Conservation (phyloP, 768 basidiomycete species). For the Hydnomerulius pinastri region DNA sequence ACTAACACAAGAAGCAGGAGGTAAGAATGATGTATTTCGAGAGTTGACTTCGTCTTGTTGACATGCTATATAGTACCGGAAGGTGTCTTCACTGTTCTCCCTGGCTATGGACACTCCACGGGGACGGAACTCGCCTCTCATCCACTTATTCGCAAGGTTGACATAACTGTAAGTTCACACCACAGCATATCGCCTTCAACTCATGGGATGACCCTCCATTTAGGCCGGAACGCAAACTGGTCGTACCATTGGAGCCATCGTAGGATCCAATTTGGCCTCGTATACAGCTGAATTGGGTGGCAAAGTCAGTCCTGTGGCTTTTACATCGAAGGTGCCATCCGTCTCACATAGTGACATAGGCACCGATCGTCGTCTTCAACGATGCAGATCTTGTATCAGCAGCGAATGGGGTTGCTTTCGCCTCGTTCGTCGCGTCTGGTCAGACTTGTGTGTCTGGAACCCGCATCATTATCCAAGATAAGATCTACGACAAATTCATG, state of each 20-base stretch:
- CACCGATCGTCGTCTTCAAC: conserved; percentile 77
- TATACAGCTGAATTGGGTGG: conserved; percentile 88
- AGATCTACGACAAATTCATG: conserved; percentile 72
- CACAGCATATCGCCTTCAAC: background rate
- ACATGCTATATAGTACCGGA: conserved; percentile 57
- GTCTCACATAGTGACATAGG: conserved; percentile 40
- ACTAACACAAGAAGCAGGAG: conserved; percentile 63
- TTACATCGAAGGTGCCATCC: background rate
- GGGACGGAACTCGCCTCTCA: conserved; percentile 68
- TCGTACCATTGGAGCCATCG: conserved; percentile 68
- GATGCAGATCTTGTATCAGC: conserved; percentile 76
- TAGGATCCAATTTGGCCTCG: conserved; percentile 70
- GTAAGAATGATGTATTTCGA: conserved; percentile 25
- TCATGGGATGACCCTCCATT: background rate
- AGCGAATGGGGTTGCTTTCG: conserved; percentile 82
- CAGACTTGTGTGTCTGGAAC: conserved; percentile 94
- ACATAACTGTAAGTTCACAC: conserved; percentile 64
- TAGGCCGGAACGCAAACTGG: conserved; percentile 83
- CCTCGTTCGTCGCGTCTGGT: conserved; percentile 83
- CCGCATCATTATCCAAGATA: conserved; percentile 72
- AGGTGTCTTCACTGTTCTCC: conserved; percentile 72
- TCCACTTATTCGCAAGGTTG: conserved; percentile 74
- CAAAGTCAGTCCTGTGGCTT: conserved; percentile 48
- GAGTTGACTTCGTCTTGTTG: background rate
- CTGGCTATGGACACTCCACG: conserved; percentile 66